These are phyloP conservation scores for Poterioochromonas sp. DNA, from an alignment of 352 stramenopile genomes.

Conservation along the genomic window DNA sequence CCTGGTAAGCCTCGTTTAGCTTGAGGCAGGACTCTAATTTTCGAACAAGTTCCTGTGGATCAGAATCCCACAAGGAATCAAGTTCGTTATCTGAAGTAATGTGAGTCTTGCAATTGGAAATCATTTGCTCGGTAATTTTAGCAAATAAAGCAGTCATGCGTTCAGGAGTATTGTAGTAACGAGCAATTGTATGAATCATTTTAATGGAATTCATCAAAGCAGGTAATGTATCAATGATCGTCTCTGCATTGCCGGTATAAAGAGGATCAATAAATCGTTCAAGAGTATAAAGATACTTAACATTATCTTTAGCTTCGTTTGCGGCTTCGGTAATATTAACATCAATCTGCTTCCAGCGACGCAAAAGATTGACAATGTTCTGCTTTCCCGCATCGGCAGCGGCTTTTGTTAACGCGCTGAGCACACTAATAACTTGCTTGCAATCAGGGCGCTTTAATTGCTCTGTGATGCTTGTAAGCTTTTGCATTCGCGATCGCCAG, in stretches of 20 bases:
- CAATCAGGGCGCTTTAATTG: slow-evolving; percentile 92
- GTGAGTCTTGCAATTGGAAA: slow-evolving; percentile 90
- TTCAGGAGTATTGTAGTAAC: slow-evolving; percentile 97
- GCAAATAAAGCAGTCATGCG: slow-evolving; percentile 90
- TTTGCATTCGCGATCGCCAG: slow-evolving; percentile 89
- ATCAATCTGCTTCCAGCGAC: slow-evolving; percentile 95
- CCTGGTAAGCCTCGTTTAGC: slow-evolving; percentile 94
- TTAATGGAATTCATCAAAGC: slow-evolving; percentile 98
- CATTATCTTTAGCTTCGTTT: slow-evolving; percentile 97
- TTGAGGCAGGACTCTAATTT: slow-evolving; percentile 90
- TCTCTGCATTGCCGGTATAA: slow-evolving; percentile 79
- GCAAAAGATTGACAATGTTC: slow-evolving; percentile 80
- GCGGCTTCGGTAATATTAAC: slow-evolving; percentile 93
- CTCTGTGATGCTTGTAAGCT: slow-evolving; percentile 95
- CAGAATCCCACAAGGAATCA: slow-evolving; percentile 56
- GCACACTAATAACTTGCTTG: slow-evolving; percentile 82
- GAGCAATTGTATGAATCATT: slow-evolving; percentile 97
- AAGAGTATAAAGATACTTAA: slow-evolving; percentile 96
- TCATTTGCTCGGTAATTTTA: slow-evolving; percentile 98
- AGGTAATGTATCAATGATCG: slow-evolving; percentile 95
- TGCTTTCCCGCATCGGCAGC: slow-evolving; percentile 61
- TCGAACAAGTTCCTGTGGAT: slow-evolving; percentile 83
- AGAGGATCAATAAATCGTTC: slow-evolving; percentile 77
- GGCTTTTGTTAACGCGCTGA: slow-evolving; percentile 67
- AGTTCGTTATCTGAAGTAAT: slow-evolving; percentile 51